phyloP scores from a whole-genome alignment of 106 monocot genomes.

The Phalaenopsis equestris region DNA sequence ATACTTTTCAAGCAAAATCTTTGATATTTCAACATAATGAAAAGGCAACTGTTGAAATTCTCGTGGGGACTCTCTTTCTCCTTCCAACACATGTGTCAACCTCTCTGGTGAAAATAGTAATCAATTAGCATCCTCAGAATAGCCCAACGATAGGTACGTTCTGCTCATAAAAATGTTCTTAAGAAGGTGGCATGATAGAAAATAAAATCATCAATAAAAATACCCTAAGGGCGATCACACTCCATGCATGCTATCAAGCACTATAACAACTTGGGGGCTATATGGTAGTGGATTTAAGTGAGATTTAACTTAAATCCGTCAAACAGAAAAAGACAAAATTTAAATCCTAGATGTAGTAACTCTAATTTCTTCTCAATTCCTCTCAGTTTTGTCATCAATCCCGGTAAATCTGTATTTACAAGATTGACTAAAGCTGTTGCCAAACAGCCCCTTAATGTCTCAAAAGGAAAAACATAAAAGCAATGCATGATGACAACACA shows the following conservation, averaged over 20 bases:
- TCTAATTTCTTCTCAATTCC: too few species aligned
- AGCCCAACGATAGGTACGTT: not conserved
- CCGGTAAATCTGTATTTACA: too few species aligned
- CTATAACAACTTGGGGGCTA: not conserved
- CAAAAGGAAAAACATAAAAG: not conserved
- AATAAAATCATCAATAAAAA: not conserved
- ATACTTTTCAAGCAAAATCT: conserved; percentile 88
- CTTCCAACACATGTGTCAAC: conserved; percentile 84
- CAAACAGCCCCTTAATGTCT: not conserved
- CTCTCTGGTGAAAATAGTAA: conserved; percentile 41
- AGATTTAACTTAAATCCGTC: too few species aligned
- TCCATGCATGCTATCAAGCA: not conserved
- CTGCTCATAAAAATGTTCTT: not conserved
- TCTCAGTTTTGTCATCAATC: too few species aligned
- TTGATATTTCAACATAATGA: conserved; percentile 94
- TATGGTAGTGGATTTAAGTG: too few species aligned
- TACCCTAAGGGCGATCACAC: not conserved
- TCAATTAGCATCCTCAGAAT: not conserved
- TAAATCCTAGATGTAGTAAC: too few species aligned
- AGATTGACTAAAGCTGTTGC: too few species aligned
- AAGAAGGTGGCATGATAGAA: not conserved
- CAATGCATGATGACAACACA: not conserved
- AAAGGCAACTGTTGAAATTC: conserved; percentile 95
- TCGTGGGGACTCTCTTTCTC: conserved; percentile 87
- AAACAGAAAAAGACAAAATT: too few species aligned